A percentile compares a stretch with the other conserved stretches of the same genome.
phyloP scores from a whole-genome alignment of 345 rosid species.

The Populus davidiana region DNA sequence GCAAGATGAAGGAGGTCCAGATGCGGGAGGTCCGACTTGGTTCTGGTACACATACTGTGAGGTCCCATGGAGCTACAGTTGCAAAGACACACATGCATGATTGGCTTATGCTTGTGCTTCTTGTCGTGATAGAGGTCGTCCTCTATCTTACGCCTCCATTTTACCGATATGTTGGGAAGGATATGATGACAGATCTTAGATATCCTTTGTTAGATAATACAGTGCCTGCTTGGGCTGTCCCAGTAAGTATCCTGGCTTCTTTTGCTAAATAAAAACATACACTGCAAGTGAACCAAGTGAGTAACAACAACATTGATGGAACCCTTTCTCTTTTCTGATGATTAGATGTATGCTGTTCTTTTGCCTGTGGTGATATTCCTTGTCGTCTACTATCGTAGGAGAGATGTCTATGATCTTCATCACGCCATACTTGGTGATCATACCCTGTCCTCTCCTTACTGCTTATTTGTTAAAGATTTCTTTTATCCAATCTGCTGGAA shows the following conservation, averaged over 20 bases:
- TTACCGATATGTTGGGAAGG: slow-evolving; percentile 82
- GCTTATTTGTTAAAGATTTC: slow-evolving; percentile 3
- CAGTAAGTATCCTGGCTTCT: slow-evolving; percentile 40
- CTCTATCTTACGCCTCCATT: slow-evolving; percentile 63
- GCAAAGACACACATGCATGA: slow-evolving; percentile 65
- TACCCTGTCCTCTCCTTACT: background rate
- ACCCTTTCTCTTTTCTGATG: slow-evolving; percentile 10
- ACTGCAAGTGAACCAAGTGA: background rate
- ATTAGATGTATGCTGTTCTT: slow-evolving; percentile 55
- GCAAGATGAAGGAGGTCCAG: slow-evolving; percentile 50
- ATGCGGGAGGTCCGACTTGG: slow-evolving; percentile 51
- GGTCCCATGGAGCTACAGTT: slow-evolving; percentile 58
- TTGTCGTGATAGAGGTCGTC: slow-evolving; percentile 38
- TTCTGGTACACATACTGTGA: slow-evolving; percentile 41
- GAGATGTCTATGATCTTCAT: slow-evolving; percentile 89
- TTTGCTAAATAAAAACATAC: background rate
- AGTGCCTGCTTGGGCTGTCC: slow-evolving; percentile 77
- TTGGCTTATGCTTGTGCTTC: slow-evolving; percentile 70
- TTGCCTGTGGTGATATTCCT: slow-evolving; percentile 65
- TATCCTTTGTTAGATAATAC: slow-evolving; percentile 73
- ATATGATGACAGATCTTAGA: slow-evolving; percentile 85
- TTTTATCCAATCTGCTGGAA: background rate
- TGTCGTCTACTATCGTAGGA: slow-evolving; percentile 50
- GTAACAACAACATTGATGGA: slow-evolving; percentile 4
- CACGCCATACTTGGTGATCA: slow-evolving; percentile 70